Evolutionary conservation across 202 grass and related monocot species (phyloP).

Genomic region (Tripidium arundinaceum): DNA sequence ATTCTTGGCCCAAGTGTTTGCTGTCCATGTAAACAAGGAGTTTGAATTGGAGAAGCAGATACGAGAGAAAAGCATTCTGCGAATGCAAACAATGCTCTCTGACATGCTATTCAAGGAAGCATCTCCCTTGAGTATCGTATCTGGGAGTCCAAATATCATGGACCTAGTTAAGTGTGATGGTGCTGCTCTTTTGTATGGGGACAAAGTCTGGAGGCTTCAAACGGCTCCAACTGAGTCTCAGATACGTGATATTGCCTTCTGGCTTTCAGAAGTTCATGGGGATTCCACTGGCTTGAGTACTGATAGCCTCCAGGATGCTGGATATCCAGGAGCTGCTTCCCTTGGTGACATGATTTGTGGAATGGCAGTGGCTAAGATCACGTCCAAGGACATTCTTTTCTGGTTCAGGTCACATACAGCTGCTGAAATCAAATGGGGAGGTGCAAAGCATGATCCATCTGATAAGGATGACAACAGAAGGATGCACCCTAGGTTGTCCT

Average conservation of each 20-base stretch:
- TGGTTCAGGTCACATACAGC: conserved; percentile 91
- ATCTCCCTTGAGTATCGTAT: conserved; percentile 66
- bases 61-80: conserved; percentile 76
- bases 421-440: conserved; percentile 80
- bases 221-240: conserved; percentile 62
- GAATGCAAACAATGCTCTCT: conserved; percentile 69
- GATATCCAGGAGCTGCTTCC: conserved; percentile 65
- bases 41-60: conserved; percentile 74
- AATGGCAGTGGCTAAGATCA: conserved; percentile 89
- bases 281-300: conserved; percentile 91
- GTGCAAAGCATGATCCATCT: conserved; percentile 76
- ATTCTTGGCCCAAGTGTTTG: conserved; percentile 82
- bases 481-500: conserved; percentile 91
- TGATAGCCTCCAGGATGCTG: conserved; percentile 82
- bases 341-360: conserved; percentile 78
- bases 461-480: conserved; percentile 73
- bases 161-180: conserved; percentile 82
- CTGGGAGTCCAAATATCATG: conserved; percentile 81
- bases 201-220: conserved; percentile 59
- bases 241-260: conserved; percentile 67
- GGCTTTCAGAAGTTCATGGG: conserved; percentile 73
- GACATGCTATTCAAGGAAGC: conserved; percentile 79
- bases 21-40: conserved; percentile 88
- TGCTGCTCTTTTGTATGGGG: conserved; percentile 69
- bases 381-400: conserved; percentile 73